A percentile compares a stretch with the other conserved stretches of the same genome.
Conservation (phyloP, 495 filamentous ascomycete species). For the Tuber calosporum region DNA sequence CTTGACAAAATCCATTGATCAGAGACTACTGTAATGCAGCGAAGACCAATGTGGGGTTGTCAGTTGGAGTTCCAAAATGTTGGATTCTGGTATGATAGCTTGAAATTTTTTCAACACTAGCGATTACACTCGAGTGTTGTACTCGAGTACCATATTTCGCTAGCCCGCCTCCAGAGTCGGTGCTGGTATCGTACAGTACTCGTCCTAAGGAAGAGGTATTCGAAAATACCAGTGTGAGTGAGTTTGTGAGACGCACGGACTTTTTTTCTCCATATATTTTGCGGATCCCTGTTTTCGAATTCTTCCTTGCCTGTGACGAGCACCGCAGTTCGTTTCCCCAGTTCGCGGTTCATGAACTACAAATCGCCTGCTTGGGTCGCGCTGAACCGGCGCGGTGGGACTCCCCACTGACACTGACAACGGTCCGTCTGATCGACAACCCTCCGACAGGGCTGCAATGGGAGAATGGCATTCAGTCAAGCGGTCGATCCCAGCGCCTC, state of each 20-base stretch:
- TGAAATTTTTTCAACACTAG: background rate
- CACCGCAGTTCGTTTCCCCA: background rate
- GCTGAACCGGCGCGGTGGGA: slow-evolving; percentile 1
- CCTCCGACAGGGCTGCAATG: background rate
- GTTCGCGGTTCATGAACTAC: background rate
- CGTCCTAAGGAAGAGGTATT: too few species aligned
- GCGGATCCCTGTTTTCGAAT: too few species aligned
- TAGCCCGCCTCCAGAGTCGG: too few species aligned
- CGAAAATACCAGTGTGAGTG: too few species aligned
- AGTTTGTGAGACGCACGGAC: too few species aligned
- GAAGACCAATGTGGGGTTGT: background rate
- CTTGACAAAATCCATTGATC: background rate
- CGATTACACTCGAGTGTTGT: background rate
- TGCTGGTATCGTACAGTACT: background rate
- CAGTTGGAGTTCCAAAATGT: background rate
- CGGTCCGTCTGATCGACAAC: background rate
- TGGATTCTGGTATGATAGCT: background rate
- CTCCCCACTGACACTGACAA: background rate
- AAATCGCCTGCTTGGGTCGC: background rate
- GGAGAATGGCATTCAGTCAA: background rate
- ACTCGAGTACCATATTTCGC: too few species aligned
- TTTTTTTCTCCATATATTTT: too few species aligned
- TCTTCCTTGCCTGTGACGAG: too few species aligned
- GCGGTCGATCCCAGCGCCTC: background rate
- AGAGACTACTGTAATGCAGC: background rate